Percentiles rank a stretch among this genome's conserved stretches.
Conservation (phyloP, 2,329 filamentous ascomycete species). For the Knoxdaviesia proteae region DNA sequence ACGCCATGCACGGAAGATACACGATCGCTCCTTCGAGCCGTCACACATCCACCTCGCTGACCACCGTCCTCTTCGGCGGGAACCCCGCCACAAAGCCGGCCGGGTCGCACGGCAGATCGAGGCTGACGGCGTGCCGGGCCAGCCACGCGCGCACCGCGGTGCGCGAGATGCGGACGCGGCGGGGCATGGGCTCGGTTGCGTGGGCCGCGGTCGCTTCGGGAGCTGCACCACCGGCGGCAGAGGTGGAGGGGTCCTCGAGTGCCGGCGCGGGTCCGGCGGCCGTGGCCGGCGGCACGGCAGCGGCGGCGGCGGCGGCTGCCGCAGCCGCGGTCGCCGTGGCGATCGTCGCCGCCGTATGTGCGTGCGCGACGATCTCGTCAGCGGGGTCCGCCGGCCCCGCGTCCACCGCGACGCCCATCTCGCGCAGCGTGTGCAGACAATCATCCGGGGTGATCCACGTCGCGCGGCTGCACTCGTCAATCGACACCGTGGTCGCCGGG, state of each 20-base stretch:
- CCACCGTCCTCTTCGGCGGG: no score
- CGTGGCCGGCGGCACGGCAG: background rate
- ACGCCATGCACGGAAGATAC: background rate
- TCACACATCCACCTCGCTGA: no score
- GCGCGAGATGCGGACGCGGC: conserved; percentile 30
- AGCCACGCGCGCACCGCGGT: conserved; percentile 45
- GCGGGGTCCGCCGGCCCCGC: conserved; percentile 18
- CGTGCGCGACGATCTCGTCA: conserved; percentile 8
- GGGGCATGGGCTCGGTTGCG: conserved; percentile 12
- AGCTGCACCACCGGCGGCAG: background rate
- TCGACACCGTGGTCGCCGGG: conserved; percentile 4
- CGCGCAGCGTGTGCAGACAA: conserved; percentile 53
- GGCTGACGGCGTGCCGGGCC: conserved; percentile 34
- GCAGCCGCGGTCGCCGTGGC: conserved; percentile 2
- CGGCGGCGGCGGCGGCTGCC: background rate
- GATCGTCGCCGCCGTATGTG: conserved; percentile 4
- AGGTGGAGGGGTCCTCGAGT: conserved; percentile 6
- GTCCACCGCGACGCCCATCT: conserved; percentile 55
- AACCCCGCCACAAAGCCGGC: conserved; percentile 52
- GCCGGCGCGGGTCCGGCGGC: conserved; percentile 4
- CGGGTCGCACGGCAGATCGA: conserved; percentile 49
- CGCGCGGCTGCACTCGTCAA: conserved; percentile 50
- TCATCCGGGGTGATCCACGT: conserved; percentile 80
- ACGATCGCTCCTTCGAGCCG: no score
- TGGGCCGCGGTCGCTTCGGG: background rate